Percentiles rank a stretch among this genome's conserved stretches.
These are phyloP conservation scores for Candida anutae DNA, from an alignment of 1,139 yeast genomes.

Conservation along the genomic window DNA sequence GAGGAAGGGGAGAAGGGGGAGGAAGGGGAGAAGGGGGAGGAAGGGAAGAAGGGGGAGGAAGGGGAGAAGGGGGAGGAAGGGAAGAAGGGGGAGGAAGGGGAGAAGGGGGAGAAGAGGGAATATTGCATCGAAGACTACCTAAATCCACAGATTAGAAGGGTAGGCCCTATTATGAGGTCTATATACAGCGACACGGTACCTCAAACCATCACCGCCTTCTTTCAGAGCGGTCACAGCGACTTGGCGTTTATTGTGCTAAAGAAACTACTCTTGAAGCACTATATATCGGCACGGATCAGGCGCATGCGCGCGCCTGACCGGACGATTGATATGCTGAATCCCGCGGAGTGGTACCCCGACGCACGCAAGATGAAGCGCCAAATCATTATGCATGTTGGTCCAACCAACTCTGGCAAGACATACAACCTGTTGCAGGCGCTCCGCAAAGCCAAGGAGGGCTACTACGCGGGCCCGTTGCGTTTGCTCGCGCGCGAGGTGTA, in stretches of 20 bases:
- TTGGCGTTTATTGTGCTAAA: constrained; percentile 15
- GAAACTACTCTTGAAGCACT: constrained; percentile 18
- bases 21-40: no score
- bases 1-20: no score
- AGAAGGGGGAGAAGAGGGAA: no score
- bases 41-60: no score
- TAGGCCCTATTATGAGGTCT: constrained; percentile 13
- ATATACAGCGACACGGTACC: constrained; percentile 16
- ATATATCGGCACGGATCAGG: constrained; percentile 10
- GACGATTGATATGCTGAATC: constrained; percentile 52
- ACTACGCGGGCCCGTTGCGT: constrained; percentile 91
- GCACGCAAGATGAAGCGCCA: constrained; percentile 78
- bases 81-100: no score
- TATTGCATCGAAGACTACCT: no score
- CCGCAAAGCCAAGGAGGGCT: constrained; percentile 67
- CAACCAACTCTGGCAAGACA: constrained; percentile 97
- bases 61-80: no score
- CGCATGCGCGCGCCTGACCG: constrained; percentile 9
- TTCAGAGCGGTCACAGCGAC: constrained; percentile 11
- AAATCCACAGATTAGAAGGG: constrained; percentile 21
- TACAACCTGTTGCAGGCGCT: constrained; percentile 69
- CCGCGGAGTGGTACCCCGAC: constrained; percentile 83
- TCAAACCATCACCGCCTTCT: constrained; percentile 10
- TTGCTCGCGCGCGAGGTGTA: constrained; percentile 85
- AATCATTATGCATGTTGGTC: constrained; percentile 88